Conservation (phyloP, 2,329 filamentous ascomycete species). For the Arachnomyces sp. region DNA sequence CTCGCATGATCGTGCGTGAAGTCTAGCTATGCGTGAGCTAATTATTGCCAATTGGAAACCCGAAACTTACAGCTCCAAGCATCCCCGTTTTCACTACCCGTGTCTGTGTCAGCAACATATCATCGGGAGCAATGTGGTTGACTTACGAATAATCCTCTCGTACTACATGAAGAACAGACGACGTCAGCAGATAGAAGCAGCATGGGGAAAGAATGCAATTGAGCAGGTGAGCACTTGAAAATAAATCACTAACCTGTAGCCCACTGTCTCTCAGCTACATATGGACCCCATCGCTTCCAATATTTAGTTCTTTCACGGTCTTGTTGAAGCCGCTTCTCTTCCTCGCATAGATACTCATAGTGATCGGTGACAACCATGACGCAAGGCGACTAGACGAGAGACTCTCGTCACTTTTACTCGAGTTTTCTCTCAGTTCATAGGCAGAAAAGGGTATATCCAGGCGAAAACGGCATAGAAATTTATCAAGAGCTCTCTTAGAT, state of each 20-base stretch:
- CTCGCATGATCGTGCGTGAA: slow-evolving; percentile 90
- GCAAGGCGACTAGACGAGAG: not conserved
- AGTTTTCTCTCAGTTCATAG: too few species aligned
- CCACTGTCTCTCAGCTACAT: slow-evolving; percentile 91
- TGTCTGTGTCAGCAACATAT: slow-evolving; percentile 17
- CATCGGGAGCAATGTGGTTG: slow-evolving; percentile 5
- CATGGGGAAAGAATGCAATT: not conserved
- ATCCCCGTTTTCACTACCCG: slow-evolving; percentile 66
- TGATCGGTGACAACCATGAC: slow-evolving; percentile 83
- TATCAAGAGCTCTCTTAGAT: too few species aligned
- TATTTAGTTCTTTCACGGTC: slow-evolving; percentile 79
- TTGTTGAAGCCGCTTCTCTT: slow-evolving; percentile 83
- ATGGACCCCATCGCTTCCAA: slow-evolving; percentile 98
- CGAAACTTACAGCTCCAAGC: slow-evolving; percentile 83
- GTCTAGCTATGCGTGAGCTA: slow-evolving; percentile 47
- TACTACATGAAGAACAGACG: slow-evolving; percentile 43
- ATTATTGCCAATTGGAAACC: slow-evolving; percentile 7
- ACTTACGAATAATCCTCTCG: slow-evolving; percentile 81
- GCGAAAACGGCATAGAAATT: too few species aligned
- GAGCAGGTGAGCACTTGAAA: too few species aligned
- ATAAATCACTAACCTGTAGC: slow-evolving; percentile 64
- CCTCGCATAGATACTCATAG: slow-evolving; percentile 78
- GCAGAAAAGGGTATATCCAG: too few species aligned
- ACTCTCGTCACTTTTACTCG: too few species aligned
- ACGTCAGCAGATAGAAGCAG: slow-evolving; percentile 16